These are phyloP conservation scores for Phytophthora sojae DNA, from an alignment of 352 stramenopile genomes.

Conservation along the genomic window DNA sequence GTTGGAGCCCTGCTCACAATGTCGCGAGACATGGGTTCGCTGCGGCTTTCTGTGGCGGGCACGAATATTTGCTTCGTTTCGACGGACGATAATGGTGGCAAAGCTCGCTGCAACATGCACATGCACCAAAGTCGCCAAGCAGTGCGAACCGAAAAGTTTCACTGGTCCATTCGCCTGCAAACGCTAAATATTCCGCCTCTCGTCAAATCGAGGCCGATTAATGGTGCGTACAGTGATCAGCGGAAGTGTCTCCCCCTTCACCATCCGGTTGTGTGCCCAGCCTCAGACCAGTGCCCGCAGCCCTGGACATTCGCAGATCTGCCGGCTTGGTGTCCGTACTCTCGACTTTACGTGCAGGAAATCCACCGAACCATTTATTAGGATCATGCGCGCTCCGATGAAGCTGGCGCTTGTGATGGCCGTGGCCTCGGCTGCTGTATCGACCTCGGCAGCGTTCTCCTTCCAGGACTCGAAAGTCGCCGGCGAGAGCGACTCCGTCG, in stretches of 20 bases:
- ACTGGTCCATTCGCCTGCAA: constrained; percentile 27
- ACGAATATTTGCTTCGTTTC: constrained; percentile 30
- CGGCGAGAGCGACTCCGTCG: constrained; percentile 29
- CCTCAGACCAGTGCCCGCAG: constrained; percentile 16
- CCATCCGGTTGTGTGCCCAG: constrained; percentile 33
- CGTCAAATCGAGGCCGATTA: constrained; percentile 25
- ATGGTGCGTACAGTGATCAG: constrained; percentile 27
- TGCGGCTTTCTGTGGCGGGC: constrained; percentile 10
- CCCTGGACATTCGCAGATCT: constrained; percentile 26
- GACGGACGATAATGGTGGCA: constrained; percentile 18
- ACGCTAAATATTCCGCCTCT: constrained; percentile 35
- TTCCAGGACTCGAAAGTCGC: constrained; percentile 38
- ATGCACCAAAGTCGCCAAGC: not conserved
- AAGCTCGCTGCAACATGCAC: constrained; percentile 28
- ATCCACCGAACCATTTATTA: not conserved
- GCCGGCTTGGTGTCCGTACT: constrained; percentile 33
- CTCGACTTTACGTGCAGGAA: constrained; percentile 13
- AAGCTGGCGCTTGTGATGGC: constrained; percentile 38
- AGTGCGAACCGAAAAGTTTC: constrained; percentile 1
- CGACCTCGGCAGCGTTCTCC: constrained; percentile 20
- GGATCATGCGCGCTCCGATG: constrained; percentile 31
- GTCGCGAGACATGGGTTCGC: constrained; percentile 17
- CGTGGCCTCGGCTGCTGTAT: constrained; percentile 32
- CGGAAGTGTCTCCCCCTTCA: constrained; percentile 30
- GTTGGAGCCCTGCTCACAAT: constrained; percentile 10